Evolutionary conservation across 2,329 filamentous ascomycete species (phyloP).

Genomic region (Erysiphe neolycopersici): DNA sequence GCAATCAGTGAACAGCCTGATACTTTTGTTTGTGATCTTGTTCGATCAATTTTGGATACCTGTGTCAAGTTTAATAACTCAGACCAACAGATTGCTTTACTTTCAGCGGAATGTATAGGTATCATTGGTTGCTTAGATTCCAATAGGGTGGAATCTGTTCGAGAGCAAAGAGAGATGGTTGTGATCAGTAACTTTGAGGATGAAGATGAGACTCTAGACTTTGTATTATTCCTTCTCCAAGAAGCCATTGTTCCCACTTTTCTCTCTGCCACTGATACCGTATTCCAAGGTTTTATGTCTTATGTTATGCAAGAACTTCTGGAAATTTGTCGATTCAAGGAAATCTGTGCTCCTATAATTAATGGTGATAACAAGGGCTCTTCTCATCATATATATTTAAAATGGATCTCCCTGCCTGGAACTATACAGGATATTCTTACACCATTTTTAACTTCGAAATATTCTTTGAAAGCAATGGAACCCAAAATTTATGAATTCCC

Average conservation of each 20-base stretch:
- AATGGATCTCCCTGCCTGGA: slow-evolving; percentile 58
- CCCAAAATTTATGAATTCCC: slow-evolving; percentile 37
- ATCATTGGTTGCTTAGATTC: slow-evolving; percentile 79
- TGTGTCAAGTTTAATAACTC: slow-evolving; percentile 51
- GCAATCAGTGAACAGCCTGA: slow-evolving; percentile 66
- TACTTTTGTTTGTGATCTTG: slow-evolving; percentile 39
- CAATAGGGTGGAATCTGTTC: slow-evolving; percentile 57
- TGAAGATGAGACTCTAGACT: slow-evolving; percentile 55
- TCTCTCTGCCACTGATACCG: slow-evolving; percentile 65
- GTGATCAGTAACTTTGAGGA: slow-evolving; percentile 67
- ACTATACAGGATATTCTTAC: slow-evolving; percentile 55
- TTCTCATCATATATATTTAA: slow-evolving; percentile 33
- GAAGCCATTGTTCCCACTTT: slow-evolving; percentile 80
- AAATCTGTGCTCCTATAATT: slow-evolving; percentile 16
- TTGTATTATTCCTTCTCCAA: slow-evolving; percentile 62
- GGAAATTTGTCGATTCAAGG: slow-evolving; percentile 45
- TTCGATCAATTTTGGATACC: slow-evolving; percentile 61
- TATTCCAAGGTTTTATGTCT: slow-evolving; percentile 70
- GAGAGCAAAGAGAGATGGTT: slow-evolving; percentile 59
- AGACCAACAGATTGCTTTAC: slow-evolving; percentile 36
- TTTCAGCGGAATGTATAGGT: slow-evolving; percentile 64
- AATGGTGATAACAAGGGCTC: slow-evolving; percentile 16
- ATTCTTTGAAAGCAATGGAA: slow-evolving; percentile 39
- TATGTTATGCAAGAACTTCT: slow-evolving; percentile 88
- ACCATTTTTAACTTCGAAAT: slow-evolving; percentile 68